Base-by-base conservation (phyloP, 176 grass and related monocot species). In the Pontederia paniculata region DNA sequence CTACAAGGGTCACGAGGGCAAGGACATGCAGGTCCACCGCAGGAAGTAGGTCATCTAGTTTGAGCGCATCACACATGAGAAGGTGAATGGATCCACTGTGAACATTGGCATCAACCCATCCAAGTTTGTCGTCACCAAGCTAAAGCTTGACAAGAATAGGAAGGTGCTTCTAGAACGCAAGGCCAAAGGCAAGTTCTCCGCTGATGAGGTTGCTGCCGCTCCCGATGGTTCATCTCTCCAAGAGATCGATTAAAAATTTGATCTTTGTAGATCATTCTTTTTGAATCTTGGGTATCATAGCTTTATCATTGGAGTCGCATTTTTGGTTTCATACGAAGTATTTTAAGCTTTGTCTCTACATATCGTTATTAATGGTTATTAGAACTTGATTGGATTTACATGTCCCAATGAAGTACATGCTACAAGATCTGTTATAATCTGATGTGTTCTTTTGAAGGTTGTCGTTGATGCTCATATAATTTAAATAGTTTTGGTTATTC, bases 11-110 rank as follows among this genome's bases (percentile, higher is more conserved):
- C 54, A 19, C 21, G 54, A 57, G 25, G 19, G 54, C n/a, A n/a
- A n/a, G n/a, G n/a, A n/a, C n/a, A n/a, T 57, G 17, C 54, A 57
- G 54, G 54, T 57, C 1, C 28, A 57, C 55, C 55, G 55, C 55
- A 9, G 55, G 4, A 57, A 57, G 55, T 57, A 20, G 55, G 10
- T 57, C 22, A 57, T 57, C 55, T 20, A 57, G 20, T 18, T 57
- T 20, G 48, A 50, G 48, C 48, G 48, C 48, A 50, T 50, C 48
- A 50, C 48, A 6, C 55, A 20, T 20, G 22, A 57, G 22, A 57
- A 57, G 55, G 22, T 57, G 22, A 57, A 57, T 28, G 55, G 55
- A 2, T 21, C 55, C 3, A 57, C 55, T 20, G 55, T 50, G 15
- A 50, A 50, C 48, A 12, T 50, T 17, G 48, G 48, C 48, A 50